Percentiles rank a stretch among this genome's conserved stretches.
Conservation (phyloP, 306 rosid genomes). For the Fragaria nilgerrensis region DNA sequence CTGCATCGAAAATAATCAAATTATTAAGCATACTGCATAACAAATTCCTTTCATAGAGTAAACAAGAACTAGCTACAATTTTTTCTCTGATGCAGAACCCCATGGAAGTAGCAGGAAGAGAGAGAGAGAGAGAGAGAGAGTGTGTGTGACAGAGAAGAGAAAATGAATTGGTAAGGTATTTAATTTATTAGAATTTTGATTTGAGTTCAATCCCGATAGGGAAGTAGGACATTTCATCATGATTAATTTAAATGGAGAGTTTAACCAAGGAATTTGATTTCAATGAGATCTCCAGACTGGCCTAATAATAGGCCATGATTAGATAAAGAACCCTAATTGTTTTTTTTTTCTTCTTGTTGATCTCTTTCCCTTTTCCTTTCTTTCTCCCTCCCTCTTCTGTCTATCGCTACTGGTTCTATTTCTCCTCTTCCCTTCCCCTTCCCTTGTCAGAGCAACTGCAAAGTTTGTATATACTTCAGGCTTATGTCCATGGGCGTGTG, state of each 20-base stretch:
- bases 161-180: neutral
- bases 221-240: neutral
- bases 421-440: too few relatives aligned
- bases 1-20: constrained; percentile 43
- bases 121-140: neutral
- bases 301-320: neutral
- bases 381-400: too few relatives aligned
- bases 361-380: too few relatives aligned
- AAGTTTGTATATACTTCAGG: too few relatives aligned
- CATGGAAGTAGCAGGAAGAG: too few relatives aligned
- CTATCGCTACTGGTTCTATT: too few relatives aligned
- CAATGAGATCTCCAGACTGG: neutral
- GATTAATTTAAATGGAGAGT: neutral
- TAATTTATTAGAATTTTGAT: neutral
- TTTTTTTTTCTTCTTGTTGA: too few relatives aligned
- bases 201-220: neutral
- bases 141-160: neutral
- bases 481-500: too few relatives aligned
- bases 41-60: neutral
- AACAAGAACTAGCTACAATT: too few relatives aligned
- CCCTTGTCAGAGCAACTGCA: too few relatives aligned
- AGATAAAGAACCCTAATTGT: neutral
- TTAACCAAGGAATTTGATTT: neutral
- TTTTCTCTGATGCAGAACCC: too few relatives aligned
- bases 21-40: constrained; percentile 9